Evolutionary conservation across 257 asterid species (phyloP), one percentile per base, ranked within the genome.

Genomic region (Apocynum venetum): DNA sequence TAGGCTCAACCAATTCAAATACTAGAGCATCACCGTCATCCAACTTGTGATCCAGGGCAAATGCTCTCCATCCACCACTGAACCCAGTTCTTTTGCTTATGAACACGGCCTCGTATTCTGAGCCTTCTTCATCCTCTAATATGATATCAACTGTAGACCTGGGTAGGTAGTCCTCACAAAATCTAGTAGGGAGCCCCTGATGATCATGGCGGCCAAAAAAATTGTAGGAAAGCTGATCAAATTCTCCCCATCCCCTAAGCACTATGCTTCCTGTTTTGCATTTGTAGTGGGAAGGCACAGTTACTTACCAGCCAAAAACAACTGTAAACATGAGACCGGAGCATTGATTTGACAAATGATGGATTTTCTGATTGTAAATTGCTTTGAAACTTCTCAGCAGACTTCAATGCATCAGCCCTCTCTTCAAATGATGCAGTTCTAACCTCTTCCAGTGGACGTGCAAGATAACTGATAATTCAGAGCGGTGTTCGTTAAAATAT

Each of bases 31-130:
- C 97, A 19, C 98, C 97, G 66, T 94, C 97, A 77, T 91, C 97
- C 80, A 94, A 80, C 75, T 94, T 92, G 79, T 94, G 97, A 63
- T 91, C 95, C 57, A 92, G 69, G 8, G 97, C 94, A 76, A 94
- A 91, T n/a, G 88, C 97, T 88, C 97, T 91, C 98, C 98, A 92
- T 74, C 98, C 97, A 52, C 98, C 98, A 72, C 97, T 90, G 44
- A 94, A 86, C 77, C 97, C 97, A 38, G 82, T 59, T 88, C 94
- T 89, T 85, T 86, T 83, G 89, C 96, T 72, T 25, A 94, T 89
- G 83, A 59, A 94, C 53, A 89, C 57, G 9, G 97, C 91, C 19
- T 79, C 90, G 38, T 80, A 92, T 81, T 91, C 92, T 13, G 74
- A 4, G 15, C 94, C 91, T 72, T 90, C 84, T 78, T 91, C 97